phyloP scores from a whole-genome alignment of 2,329 filamentous ascomycete species.

The Aspergillus pseudotamarii region DNA sequence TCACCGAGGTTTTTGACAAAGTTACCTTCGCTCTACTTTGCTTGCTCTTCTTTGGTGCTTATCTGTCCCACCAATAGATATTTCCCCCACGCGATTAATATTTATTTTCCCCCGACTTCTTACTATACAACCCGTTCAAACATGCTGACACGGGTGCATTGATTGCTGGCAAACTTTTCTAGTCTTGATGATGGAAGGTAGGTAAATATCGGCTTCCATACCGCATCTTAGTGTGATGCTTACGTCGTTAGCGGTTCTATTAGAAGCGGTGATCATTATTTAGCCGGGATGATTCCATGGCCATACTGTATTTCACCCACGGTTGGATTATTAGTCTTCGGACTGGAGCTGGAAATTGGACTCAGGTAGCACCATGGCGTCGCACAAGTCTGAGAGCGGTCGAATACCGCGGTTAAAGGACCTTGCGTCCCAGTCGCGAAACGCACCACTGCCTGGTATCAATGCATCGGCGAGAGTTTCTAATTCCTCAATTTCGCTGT shows the following conservation, averaged over 20 bases:
- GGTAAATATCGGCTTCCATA: no score
- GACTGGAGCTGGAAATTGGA: constrained; percentile 30
- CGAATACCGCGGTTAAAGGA: constrained; percentile 34
- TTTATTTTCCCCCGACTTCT: not conserved
- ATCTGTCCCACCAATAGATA: constrained; percentile 8
- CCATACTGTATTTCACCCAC: constrained; percentile 24
- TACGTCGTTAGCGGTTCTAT: constrained; percentile 8
- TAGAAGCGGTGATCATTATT: constrained; percentile 4
- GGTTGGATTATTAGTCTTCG: constrained; percentile 30
- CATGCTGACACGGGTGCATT: not conserved
- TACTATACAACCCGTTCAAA: not conserved
- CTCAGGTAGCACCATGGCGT: constrained; percentile 39
- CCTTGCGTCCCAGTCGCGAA: constrained; percentile 26
- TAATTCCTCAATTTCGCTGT: constrained; percentile 20
- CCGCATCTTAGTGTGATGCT: not conserved
- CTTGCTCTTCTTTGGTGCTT: not conserved
- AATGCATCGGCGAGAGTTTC: constrained; percentile 22
- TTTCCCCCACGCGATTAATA: not conserved
- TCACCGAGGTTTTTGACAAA: not conserved
- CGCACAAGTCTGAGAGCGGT: constrained; percentile 35
- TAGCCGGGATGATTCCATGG: constrained; percentile 36
- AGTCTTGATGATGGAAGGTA: not conserved
- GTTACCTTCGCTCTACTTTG: not conserved
- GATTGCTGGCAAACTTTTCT: not conserved
- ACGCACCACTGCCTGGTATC: constrained; percentile 27